Conservation (phyloP, 768 basidiomycete genomes). For the Leccinum uliginosum region DNA sequence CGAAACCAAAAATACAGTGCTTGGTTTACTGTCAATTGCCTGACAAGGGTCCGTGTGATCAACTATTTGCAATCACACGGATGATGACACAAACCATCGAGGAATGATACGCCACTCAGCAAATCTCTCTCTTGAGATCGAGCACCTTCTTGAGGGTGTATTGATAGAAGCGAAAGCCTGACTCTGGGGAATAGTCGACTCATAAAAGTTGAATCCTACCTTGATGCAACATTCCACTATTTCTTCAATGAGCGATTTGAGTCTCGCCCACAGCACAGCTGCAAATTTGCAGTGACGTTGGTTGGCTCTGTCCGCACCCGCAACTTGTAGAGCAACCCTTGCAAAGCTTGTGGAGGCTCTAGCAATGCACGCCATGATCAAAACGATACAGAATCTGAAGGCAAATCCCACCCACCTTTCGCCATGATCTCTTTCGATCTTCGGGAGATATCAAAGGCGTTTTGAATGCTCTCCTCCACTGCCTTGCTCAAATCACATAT, state of each 20-base stretch:
- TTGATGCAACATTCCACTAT: constrained; percentile 91
- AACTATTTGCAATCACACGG: neutral
- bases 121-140: constrained; percentile 83
- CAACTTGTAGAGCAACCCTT: constrained; percentile 67
- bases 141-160: constrained; percentile 95
- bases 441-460: constrained; percentile 80
- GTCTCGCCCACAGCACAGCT: constrained; percentile 46
- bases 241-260: constrained; percentile 76
- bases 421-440: constrained; percentile 82
- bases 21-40: constrained; percentile 89
- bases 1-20: constrained; percentile 85
- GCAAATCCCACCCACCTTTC: constrained; percentile 50
- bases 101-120: constrained; percentile 66
- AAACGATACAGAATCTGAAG: neutral
- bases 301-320: constrained; percentile 90
- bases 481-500: constrained; percentile 76
- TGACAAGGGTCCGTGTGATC: constrained; percentile 29
- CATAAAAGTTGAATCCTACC: constrained; percentile 33
- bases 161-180: constrained; percentile 23
- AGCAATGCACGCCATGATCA: neutral
- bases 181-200: neutral
- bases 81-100: constrained; percentile 56
- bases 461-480: constrained; percentile 75
- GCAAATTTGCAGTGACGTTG: constrained; percentile 79
- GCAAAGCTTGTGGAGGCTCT: constrained; percentile 24